Evolutionary conservation across 2,329 filamentous ascomycete genomes (phyloP), one percentile per base, ranked within the genome.

Genomic region (Pseudocercospora cruenta): DNA sequence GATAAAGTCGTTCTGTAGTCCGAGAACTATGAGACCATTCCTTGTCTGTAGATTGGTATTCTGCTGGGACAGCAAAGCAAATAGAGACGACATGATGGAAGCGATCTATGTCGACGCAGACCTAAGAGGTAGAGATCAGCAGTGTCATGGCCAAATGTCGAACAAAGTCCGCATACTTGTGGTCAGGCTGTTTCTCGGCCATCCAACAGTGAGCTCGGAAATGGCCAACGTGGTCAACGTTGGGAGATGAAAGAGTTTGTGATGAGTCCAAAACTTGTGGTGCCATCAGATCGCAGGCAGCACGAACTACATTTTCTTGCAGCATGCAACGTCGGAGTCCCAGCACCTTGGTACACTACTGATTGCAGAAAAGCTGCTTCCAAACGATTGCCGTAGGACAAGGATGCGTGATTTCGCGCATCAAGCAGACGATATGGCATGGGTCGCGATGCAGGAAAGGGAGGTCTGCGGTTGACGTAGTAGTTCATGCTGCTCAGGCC

Each of bases 1-100:
- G 65, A 96, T 81, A 74, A 98, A 97, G 77, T 97, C 94, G 73
- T 96, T 93, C 76, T 98, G 95, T 39, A 96, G 87, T 74, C 97
- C 94, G 69, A 97, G 85, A 19, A 96, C 82, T 21, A 98, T 82
- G 51, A 99, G 84, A 0, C 92, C 94, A 79, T 88, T 87, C 64
- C 85, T 81, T 24, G 86, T 88, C 68, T 86, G 80, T 66, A 89
- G 82, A 62, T 80, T 80, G 16, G 86, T 85, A 60, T 78, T 79
- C 59, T 81, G 80, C 67, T 82, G 79, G 39, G 80, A 77, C 22
- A 83, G 78, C 54, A 83, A 75, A 53, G 81, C 80, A 65, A 80
- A 74, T 47, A 83, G 76, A 21, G 80, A 81, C 26, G 78, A 72
- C 80, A 81, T 81, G 64, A 19, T 31, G 51, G 14, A 4, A 22